phyloP scores from a whole-genome alignment of 23 red algal species.

The Agarophyton chilense region DNA sequence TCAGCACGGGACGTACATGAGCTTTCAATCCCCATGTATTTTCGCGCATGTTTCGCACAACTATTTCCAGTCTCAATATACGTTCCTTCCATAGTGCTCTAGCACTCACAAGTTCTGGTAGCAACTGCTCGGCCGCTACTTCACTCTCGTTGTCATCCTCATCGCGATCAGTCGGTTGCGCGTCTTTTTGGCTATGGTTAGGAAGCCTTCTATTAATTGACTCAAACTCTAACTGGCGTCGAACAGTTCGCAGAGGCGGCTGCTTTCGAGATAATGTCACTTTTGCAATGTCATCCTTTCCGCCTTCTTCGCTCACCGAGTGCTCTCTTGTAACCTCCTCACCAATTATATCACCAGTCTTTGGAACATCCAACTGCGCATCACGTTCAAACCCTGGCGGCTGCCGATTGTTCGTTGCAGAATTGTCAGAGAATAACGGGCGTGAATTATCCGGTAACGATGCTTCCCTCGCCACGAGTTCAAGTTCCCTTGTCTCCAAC shows the following conservation, averaged over 20 bases:
- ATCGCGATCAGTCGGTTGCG: neutral
- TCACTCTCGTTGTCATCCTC: conserved; percentile 51
- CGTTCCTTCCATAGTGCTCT: conserved; percentile 56
- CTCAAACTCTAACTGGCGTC: conserved; percentile 57
- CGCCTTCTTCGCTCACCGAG: neutral
- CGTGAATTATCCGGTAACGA: neutral
- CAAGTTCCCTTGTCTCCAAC: conserved; percentile 59
- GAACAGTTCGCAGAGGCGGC: conserved; percentile 14
- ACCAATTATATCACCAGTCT: neutral
- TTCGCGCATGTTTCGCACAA: conserved; percentile 62
- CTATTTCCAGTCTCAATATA: conserved; percentile 42
- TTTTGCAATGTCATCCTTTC: neutral
- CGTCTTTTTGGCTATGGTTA: neutral
- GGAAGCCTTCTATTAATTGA: conserved; percentile 7
- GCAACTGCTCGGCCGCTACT: conserved; percentile 47
- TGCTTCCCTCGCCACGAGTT: conserved; percentile 53
- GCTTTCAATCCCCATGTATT: conserved; percentile 50
- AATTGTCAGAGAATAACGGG: neutral
- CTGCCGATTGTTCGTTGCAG: neutral
- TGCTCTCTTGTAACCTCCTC: conserved; percentile 4
- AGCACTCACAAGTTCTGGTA: conserved; percentile 59
- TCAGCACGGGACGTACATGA: conserved; percentile 36
- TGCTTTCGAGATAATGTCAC: conserved; percentile 29
- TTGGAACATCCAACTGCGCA: neutral
- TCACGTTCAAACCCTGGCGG: neutral